phyloP scores from a whole-genome alignment of 176 grass and related monocot genomes.

The Triticum dicoccoides region DNA sequence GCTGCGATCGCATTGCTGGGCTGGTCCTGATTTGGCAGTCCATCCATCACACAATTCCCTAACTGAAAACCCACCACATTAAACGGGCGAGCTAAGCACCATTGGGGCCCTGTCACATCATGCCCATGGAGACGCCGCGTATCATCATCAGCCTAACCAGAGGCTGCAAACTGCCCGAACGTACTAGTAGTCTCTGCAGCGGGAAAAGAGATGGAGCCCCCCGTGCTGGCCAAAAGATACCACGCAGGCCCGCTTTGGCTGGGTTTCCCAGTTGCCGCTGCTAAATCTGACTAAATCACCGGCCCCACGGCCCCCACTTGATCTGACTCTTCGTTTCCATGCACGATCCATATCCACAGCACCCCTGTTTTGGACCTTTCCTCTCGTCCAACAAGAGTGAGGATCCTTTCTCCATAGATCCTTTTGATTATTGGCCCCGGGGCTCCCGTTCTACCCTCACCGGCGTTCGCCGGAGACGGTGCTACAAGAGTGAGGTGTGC shows the following conservation, averaged over 20 bases:
- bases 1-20: not conserved
- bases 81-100: not conserved
- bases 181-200: not conserved
- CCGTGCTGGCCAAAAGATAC: conserved; percentile 35
- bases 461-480: too few relatives aligned
- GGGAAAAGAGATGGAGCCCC: not conserved
- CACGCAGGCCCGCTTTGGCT: conserved; percentile 4
- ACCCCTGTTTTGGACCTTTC: not conserved
- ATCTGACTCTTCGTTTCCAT: conserved; percentile 31
- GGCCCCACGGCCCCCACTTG: conserved; percentile 1
- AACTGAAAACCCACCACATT: not conserved
- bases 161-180: not conserved
- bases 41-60: not conserved
- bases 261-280: too few relatives aligned
- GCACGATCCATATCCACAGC: conserved; percentile 5
- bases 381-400: not conserved
- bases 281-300: conserved; percentile 32
- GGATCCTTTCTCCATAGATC: not conserved
- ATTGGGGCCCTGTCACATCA: not conserved
- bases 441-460: not conserved
- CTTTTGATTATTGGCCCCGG: not conserved
- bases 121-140: not conserved
- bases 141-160: not conserved
- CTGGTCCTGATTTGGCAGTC: not conserved
- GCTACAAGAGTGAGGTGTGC: too few relatives aligned